Evolutionary conservation across 1,284 basidiomycete genomes (phyloP).

Genomic region (Leccinum subrobustum): DNA sequence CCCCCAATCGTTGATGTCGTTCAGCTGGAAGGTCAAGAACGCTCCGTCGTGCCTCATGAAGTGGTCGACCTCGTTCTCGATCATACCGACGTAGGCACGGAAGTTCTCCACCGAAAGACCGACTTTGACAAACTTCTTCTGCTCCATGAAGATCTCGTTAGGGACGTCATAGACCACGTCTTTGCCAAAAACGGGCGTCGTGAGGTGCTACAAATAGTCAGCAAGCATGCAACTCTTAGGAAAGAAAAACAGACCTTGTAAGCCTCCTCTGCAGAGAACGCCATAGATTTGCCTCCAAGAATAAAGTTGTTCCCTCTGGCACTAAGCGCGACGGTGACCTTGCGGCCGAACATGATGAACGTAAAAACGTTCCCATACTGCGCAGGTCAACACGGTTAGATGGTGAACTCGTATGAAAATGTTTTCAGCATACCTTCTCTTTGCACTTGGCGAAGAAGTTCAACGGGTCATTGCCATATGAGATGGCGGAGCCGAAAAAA

Average conservation of each 20-base stretch:
- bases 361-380: conserved; percentile 88
- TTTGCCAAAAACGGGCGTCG: conserved; percentile 93
- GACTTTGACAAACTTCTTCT: conserved; percentile 97
- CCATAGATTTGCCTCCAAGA: conserved; percentile 89
- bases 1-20: conserved; percentile 70
- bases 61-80: conserved; percentile 79
- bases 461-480: conserved; percentile 81
- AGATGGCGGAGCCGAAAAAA: conserved; percentile 72
- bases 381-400: conserved; percentile 2
- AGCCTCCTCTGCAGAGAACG: conserved; percentile 95
- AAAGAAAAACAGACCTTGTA: conserved; percentile 68
- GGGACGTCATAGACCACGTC: conserved; percentile 98
- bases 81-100: conserved; percentile 87
- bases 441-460: conserved; percentile 73
- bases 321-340: conserved; percentile 90
- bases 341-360: conserved; percentile 86
- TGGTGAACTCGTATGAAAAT: background rate
- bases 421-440: conserved; percentile 73
- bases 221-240: background rate
- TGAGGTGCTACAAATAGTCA: conserved; percentile 62
- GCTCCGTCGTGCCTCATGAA: conserved; percentile 64
- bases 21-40: conserved; percentile 62
- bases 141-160: conserved; percentile 97
- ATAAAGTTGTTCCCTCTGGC: conserved; percentile 94
- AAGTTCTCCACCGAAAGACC: conserved; percentile 94